Evolutionary conservation across 83 land plant species (phyloP), one percentile per base, ranked within the genome.

Genomic region (Larix sibirica): DNA sequence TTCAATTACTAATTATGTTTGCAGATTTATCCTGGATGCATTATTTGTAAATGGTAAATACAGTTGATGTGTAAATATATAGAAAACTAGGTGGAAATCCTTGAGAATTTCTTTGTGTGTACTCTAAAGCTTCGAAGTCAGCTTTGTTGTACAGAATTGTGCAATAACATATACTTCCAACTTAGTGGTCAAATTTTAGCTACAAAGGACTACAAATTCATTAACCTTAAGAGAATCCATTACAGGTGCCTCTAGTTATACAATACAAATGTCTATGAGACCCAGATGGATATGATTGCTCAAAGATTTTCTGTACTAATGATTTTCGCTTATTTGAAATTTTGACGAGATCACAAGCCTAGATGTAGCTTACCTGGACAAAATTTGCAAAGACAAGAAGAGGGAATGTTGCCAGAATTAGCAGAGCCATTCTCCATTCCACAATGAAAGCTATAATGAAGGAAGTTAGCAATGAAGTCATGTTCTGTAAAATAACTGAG

Each of bases 371-470:
- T 86, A 94, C 96, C 91, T 94, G 94, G 21, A 90, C 94, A 80
- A 94, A 90, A 80, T 92, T 90, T 73, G 94, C 95, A 21, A 92
- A 88, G 62, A 94, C 94, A 0, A 94, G 84, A 38, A 94, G 92
- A 65, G 96, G 96, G 85, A 90, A 92, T 28, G 96, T 90, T 6
- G 83, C 96, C 16, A 92, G 86, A 59, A 94, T 92, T 82, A 93
- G 90, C 64, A 94, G 85, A n/a, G 96, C 92, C 62, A 94, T 92
- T 67, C 95, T 80, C 96, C 96, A 94, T 80, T 90, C 92, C 16
- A 94, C 85, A n/a, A 92, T 84, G 88, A 92, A 94, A 2, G 90
- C 96, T 79, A 94, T 91, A 16, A 92, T 89, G 86, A 92, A 92
- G 9, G 96, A 92, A 17, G 92, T 90, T 42, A 92, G 89, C 3